A percentile compares a stretch with the other conserved stretches of the same genome.
These are phyloP conservation scores for Syzygium jambos DNA, from an alignment of 345 rosid species.

Conservation along the genomic window DNA sequence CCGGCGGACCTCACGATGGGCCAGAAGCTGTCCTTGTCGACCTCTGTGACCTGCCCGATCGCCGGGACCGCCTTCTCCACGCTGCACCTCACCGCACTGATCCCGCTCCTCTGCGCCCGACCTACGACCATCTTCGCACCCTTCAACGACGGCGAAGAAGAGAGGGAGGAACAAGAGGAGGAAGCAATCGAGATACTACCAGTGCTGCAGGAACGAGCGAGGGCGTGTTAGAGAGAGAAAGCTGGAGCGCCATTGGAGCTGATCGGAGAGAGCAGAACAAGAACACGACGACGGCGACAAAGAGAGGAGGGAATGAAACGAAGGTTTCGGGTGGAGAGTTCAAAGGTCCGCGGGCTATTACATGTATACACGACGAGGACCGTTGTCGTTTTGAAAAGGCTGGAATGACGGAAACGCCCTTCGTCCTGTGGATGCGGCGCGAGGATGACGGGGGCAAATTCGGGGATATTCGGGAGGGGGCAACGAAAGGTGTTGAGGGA, in stretches of 20 bases:
- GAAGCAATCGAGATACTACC: not conserved
- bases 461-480: not conserved
- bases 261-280: not conserved
- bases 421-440: not conserved
- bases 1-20: slow-evolving; percentile 80
- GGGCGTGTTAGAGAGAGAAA: slow-evolving; percentile 10
- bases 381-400: not conserved
- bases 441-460: not conserved
- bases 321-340: not conserved
- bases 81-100: slow-evolving; percentile 38
- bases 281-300: not conserved
- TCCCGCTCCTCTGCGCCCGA: slow-evolving; percentile 6
- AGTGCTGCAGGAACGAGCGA: not conserved
- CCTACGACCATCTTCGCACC: not conserved
- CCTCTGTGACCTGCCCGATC: slow-evolving; percentile 83
- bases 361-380: not conserved
- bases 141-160: not conserved
- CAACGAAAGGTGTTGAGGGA: not conserved
- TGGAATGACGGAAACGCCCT: not conserved
- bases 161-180: not conserved
- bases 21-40: slow-evolving; percentile 83
- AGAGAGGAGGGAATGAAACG: not conserved
- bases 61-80: slow-evolving; percentile 46
- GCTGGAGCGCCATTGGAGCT: slow-evolving; percentile 20
- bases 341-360: not conserved